Base-by-base conservation (phyloP, 257 asterid genomes). In the Solanum peruvianum region DNA sequence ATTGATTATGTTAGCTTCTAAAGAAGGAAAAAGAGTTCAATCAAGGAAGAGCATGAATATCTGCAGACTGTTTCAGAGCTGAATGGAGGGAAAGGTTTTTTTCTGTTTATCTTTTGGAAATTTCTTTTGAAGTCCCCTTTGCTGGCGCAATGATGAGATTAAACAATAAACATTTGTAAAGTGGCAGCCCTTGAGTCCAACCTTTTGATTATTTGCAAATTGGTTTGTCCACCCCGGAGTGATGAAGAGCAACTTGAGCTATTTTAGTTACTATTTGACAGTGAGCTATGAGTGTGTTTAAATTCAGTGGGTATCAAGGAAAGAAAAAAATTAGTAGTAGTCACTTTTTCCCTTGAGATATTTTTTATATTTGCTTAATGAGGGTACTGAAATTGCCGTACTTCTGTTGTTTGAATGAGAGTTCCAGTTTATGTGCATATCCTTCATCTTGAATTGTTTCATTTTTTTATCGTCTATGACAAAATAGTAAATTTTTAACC, bases 361-460 rank as follows among this genome's bases (percentile, higher is more conserved):
- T 11, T 78, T 78, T 45, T 25, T 45, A 11, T 78, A 66, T 27
- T 78, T 78, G 66, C 58, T 45, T 10, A 45, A 44, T 47, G 84
- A 78, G 25, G 66, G 25, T 78, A 44, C 84, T 78, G 66, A 49
- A 37, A 25, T 78, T 27, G 27, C 16, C 64, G 27, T 47, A 78
- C 95, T 72, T 72, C 29, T 20, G 80, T 72, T 72, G 16, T 72
- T 72, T 72, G 81, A 72, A 72, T 72, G 47, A 10, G 80, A 72
- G 11, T 78, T 78, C 42, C 15, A 25, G 39, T 45, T 44, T 78
- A 78, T 78, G 9, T 27, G 64, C 37, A 44, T 44, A 77, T 44
- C 64, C 84, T 77, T 77, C 62, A 44, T 44, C 41, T 44, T 77
- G 64, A 45, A 25, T 45, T 45, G 49, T 44, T 78, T 78, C 31